Evolutionary conservation across 1,139 yeast genomes (phyloP).

Genomic region (Debaryomyces subglobosus): DNA sequence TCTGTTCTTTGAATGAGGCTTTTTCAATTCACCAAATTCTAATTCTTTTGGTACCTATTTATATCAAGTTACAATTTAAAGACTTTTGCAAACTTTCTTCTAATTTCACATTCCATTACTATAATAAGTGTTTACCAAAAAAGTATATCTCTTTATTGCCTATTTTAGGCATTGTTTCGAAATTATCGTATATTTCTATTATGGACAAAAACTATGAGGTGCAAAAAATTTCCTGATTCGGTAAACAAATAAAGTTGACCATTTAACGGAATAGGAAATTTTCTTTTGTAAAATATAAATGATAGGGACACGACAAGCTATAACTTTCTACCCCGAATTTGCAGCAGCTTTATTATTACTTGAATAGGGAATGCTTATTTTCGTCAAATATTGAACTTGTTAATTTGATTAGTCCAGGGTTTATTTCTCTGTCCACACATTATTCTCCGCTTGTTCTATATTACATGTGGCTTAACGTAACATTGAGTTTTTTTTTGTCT

Average conservation of each 20-base stretch:
- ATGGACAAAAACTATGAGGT: neutral
- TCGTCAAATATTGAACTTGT: neutral
- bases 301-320: neutral
- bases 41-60: neutral
- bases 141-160: conserved; percentile 2
- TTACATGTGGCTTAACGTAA: neutral
- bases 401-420: neutral
- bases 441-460: neutral
- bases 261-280: conserved; percentile 7
- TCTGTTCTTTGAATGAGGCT: neutral
- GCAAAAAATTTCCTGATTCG: conserved; percentile 5
- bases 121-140: conserved; percentile 1
- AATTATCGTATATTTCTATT: neutral
- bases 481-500: neutral
- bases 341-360: conserved; percentile 1
- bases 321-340: neutral
- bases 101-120: neutral
- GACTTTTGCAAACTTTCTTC: neutral
- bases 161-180: conserved; percentile 1
- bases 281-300: neutral
- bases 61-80: neutral
- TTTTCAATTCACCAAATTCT: neutral
- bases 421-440: neutral
- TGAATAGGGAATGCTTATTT: neutral
- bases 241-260: conserved; percentile 5